These are phyloP conservation scores for Esteya vermicola DNA, from an alignment of 2,329 filamentous ascomycete genomes.

Conservation along the genomic window DNA sequence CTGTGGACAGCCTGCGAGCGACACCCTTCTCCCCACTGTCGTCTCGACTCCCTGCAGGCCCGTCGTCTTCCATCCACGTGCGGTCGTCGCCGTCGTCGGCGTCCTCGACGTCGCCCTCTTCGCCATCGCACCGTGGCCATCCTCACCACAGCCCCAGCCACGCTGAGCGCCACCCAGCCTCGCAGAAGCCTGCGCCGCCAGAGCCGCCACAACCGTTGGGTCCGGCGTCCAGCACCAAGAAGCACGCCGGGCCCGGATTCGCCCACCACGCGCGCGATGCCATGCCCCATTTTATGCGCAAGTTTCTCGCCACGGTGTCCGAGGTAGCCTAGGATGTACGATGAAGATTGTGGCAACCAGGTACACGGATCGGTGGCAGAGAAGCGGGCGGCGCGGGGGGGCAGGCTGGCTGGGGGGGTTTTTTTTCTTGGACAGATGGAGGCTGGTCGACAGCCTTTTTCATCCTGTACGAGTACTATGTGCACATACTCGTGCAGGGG, in stretches of 20 bases:
- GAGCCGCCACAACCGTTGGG: slow-evolving; percentile 7
- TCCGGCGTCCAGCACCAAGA: neutral
- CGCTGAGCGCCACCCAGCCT: neutral
- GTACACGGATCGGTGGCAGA: no score
- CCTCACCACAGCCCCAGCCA: no score
- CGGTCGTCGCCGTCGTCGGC: slow-evolving; percentile 14
- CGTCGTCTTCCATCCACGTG: slow-evolving; percentile 36
- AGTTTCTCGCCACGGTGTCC: slow-evolving; percentile 20
- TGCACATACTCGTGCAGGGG: no score
- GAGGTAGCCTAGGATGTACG: slow-evolving; percentile 3
- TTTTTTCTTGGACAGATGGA: no score
- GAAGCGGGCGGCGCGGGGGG: neutral
- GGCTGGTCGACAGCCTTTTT: no score
- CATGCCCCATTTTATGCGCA: slow-evolving; percentile 22
- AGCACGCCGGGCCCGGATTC: slow-evolving; percentile 16
- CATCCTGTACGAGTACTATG: no score
- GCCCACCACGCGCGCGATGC: slow-evolving; percentile 20
- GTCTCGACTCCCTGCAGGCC: slow-evolving; percentile 41
- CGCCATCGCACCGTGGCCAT: no score
- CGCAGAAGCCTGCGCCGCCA: neutral
- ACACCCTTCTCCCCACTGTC: slow-evolving; percentile 2
- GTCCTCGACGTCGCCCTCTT: slow-evolving; percentile 18
- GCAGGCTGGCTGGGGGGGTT: no score
- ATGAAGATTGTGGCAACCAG: neutral
- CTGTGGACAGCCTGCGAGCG: slow-evolving; percentile 38